Conservation (phyloP, 129 eudicot species). For the Heracleum sosnowskyi region DNA sequence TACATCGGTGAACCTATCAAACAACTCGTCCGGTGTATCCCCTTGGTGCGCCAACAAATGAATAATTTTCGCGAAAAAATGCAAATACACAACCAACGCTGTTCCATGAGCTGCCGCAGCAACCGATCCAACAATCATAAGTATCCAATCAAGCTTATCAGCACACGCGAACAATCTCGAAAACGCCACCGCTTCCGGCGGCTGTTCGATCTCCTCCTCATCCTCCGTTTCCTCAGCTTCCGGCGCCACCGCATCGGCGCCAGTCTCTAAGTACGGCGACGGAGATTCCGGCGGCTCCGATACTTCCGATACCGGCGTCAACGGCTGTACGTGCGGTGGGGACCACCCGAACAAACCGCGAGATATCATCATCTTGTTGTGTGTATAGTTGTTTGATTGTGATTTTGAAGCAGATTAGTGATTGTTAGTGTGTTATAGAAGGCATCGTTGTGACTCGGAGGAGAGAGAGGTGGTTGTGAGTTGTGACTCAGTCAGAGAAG, state of each 20-base stretch:
- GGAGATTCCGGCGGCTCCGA: constrained; percentile 99
- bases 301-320: constrained; percentile 97
- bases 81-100: constrained; percentile 88
- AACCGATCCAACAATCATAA: constrained; percentile 90
- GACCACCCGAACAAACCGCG: constrained; percentile 99
- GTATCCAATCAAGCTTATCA: constrained; percentile 78
- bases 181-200: constrained; percentile 95
- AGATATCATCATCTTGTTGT: constrained; percentile 51
- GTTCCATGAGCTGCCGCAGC: constrained; percentile 99
- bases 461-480: background rate
- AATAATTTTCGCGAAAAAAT: constrained; percentile 81
- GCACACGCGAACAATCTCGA: constrained; percentile 86
- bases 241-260: constrained; percentile 48
- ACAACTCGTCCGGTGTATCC: constrained; percentile 32
- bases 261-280: constrained; percentile 71
- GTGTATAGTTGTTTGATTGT: background rate
- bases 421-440: background rate
- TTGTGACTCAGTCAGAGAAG: constrained; percentile 68
- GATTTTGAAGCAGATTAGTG: background rate
- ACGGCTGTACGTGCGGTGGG: constrained; percentile 93
- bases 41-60: constrained; percentile 40
- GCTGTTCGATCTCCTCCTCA: constrained; percentile 90
- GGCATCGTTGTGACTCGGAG: constrained; percentile 7
- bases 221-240: constrained; percentile 70
- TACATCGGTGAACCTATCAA: constrained; percentile 62